These are phyloP conservation scores for Sclerotinia glacialis DNA, from an alignment of 2,329 filamentous ascomycete species.

Conservation along the genomic window DNA sequence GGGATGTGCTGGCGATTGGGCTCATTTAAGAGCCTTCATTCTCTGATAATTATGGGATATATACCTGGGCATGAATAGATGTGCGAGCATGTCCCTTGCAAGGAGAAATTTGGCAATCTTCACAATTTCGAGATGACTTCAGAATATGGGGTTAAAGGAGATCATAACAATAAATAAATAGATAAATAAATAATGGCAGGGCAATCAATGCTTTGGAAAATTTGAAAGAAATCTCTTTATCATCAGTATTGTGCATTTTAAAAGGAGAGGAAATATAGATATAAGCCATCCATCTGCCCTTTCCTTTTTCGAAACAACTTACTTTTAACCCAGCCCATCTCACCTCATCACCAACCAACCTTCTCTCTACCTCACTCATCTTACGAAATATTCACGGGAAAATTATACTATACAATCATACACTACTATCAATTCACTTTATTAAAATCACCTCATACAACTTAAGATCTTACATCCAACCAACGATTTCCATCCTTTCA, in stretches of 20 bases:
- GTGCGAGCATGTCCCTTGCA: constrained; percentile 12
- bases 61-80: constrained; percentile 1
- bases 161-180: constrained; percentile 13
- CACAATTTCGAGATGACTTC: constrained; percentile 4
- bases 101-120: not conserved
- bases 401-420: constrained; percentile 6
- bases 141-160: constrained; percentile 7
- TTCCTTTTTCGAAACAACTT: not conserved
- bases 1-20: constrained; percentile 19
- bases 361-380: not conserved
- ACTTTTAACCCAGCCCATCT: not conserved
- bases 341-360: not conserved
- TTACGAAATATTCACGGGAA: not conserved
- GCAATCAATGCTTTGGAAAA: constrained; percentile 9
- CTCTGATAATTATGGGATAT: constrained; percentile 2
- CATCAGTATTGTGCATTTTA: not conserved
- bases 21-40: not conserved
- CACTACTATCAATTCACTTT: constrained; percentile 3
- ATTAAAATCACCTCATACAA: not conserved
- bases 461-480: not conserved
- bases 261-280: not conserved
- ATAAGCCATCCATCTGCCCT: constrained; percentile 4
- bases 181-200: constrained; percentile 7
- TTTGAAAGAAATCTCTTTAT: not conserved
- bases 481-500: not conserved